phyloP scores from a whole-genome alignment of 345 rosid species.

The Salix suchowensis region DNA sequence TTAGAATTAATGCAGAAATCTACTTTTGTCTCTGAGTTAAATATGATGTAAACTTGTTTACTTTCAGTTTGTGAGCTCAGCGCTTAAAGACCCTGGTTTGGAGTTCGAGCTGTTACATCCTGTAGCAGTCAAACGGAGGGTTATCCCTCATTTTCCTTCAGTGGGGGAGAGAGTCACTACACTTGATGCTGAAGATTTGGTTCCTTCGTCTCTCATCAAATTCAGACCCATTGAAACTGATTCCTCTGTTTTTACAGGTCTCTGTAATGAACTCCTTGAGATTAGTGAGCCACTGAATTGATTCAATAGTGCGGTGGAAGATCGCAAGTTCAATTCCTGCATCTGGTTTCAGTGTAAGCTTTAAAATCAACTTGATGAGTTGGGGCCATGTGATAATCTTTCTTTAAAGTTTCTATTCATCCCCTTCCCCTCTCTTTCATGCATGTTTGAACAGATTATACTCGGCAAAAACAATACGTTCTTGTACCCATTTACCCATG shows the following conservation, averaged over 20 bases:
- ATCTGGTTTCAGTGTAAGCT: not conserved
- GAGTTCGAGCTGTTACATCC: slow-evolving; percentile 80
- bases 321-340: not conserved
- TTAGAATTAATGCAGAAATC: not conserved
- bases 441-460: too few species aligned
- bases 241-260: slow-evolving; percentile 63
- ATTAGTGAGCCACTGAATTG: slow-evolving; percentile 21
- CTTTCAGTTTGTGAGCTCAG: slow-evolving; percentile 68
- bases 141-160: slow-evolving; percentile 49
- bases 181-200: slow-evolving; percentile 72
- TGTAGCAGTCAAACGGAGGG: slow-evolving; percentile 53
- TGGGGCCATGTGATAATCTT: not conserved
- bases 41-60: not conserved
- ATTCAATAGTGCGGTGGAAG: not conserved
- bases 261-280: slow-evolving; percentile 52
- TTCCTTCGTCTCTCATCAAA: slow-evolving; percentile 82
- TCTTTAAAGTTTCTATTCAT: not conserved
- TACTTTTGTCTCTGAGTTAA: not conserved
- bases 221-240: slow-evolving; percentile 71
- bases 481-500: too few species aligned
- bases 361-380: not conserved
- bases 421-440: not conserved
- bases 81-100: slow-evolving; percentile 79
- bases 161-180: slow-evolving; percentile 56
- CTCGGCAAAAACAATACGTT: too few species aligned